phyloP scores from a whole-genome alignment of 108 stramenopile species.

The Stephanodiscus triporus region DNA sequence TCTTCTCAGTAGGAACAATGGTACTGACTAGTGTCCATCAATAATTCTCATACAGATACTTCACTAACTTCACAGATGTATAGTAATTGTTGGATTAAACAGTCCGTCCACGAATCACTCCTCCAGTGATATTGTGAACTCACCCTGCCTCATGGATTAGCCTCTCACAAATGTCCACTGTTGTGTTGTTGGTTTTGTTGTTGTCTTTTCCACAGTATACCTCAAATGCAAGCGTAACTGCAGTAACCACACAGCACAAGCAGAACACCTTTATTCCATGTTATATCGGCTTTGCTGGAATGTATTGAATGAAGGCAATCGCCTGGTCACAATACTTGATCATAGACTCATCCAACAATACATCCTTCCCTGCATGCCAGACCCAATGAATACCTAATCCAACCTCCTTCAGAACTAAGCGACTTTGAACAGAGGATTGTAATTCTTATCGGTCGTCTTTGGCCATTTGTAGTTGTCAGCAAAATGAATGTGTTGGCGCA shows the following conservation, averaged over 20 bases:
- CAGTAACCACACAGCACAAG: constrained; percentile 2
- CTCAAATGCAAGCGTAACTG: constrained; percentile 1
- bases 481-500: too few relatives aligned
- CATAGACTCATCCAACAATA: constrained; percentile 26
- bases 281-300: constrained; percentile 27
- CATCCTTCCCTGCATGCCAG: too few relatives aligned
- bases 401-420: too few relatives aligned
- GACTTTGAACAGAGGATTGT: too few relatives aligned
- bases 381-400: too few relatives aligned
- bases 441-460: too few relatives aligned
- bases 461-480: too few relatives aligned
- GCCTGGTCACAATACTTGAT: constrained; percentile 13
- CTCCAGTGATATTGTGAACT: too few relatives aligned
- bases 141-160: too few relatives aligned
- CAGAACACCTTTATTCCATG: constrained; percentile 26
- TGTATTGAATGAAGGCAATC: constrained; percentile 12
- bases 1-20: constrained; percentile 20
- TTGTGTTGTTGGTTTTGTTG: too few relatives aligned
- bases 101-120: constrained; percentile 1
- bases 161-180: too few relatives aligned
- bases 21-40: constrained; percentile 18
- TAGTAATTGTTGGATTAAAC: constrained; percentile 30
- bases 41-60: constrained; percentile 9
- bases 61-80: constrained; percentile 3
- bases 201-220: constrained; percentile 6